These are phyloP conservation scores for Fusarium sp. DNA, from an alignment of 2,329 filamentous ascomycete genomes.

Conservation along the genomic window DNA sequence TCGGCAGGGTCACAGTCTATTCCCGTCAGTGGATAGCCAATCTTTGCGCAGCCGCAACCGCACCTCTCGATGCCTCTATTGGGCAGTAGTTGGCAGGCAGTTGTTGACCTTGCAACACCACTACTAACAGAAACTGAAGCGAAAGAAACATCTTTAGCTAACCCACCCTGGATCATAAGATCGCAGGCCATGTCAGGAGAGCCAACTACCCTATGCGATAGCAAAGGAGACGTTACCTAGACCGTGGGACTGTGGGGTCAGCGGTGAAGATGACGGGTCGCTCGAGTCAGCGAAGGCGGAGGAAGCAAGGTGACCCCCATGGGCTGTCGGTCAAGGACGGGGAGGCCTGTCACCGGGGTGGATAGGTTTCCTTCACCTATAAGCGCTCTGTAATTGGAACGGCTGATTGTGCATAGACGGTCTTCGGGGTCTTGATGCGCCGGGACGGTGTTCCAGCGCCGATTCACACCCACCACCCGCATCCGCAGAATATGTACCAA, in stretches of 20 bases:
- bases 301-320: slow-evolving; percentile 28
- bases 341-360: slow-evolving; percentile 31
- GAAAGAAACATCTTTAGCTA: neutral
- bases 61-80: neutral
- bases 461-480: neutral
- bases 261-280: slow-evolving; percentile 25
- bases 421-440: slow-evolving; percentile 18
- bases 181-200: slow-evolving; percentile 18
- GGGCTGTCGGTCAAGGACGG: slow-evolving; percentile 22
- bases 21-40: slow-evolving; percentile 8
- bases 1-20: slow-evolving; percentile 15
- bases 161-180: slow-evolving; percentile 23
- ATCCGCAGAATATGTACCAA: slow-evolving; percentile 12
- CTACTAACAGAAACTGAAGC: slow-evolving; percentile 8
- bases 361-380: slow-evolving; percentile 30
- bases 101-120: neutral
- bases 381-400: slow-evolving; percentile 24
- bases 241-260: slow-evolving; percentile 29
- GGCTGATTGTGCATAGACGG: slow-evolving; percentile 23
- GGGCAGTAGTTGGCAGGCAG: neutral
- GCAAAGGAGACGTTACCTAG: slow-evolving; percentile 18
- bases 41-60: slow-evolving; percentile 10
- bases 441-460: slow-evolving; percentile 7
- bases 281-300: slow-evolving; percentile 24
- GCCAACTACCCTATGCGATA: slow-evolving; percentile 13